These are phyloP conservation scores for Nakataea oryzae DNA, from an alignment of 2,329 filamentous ascomycete species.

Conservation along the genomic window DNA sequence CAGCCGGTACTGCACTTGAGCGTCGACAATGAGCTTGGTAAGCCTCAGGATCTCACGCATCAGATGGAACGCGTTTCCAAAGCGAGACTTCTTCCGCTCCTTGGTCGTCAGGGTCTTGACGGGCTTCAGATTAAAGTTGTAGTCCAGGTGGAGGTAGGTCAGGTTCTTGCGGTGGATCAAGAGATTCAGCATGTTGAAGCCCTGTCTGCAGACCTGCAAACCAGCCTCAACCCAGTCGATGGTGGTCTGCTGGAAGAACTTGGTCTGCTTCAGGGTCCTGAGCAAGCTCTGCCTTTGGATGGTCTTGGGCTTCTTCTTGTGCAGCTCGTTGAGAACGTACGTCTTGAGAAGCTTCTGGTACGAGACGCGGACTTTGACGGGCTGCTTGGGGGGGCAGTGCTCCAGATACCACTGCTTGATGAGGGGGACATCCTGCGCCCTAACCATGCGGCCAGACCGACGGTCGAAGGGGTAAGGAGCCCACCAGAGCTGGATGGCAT, in stretches of 20 bases:
- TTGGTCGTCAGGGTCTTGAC: slow-evolving; percentile 98
- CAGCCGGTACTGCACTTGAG: slow-evolving; percentile 92
- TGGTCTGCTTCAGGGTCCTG: slow-evolving; percentile 84
- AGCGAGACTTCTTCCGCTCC: slow-evolving; percentile 97
- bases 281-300: slow-evolving; percentile 91
- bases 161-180: slow-evolving; percentile 97
- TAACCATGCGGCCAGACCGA: slow-evolving; percentile 88
- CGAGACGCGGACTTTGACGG: slow-evolving; percentile 93
- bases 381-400: slow-evolving; percentile 77
- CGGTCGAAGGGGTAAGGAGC: slow-evolving; percentile 93
- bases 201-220: slow-evolving; percentile 93
- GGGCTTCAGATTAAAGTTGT: slow-evolving; percentile 98
- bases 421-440: slow-evolving; percentile 90
- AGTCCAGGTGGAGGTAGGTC: slow-evolving; percentile 95
- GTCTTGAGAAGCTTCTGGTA: slow-evolving; percentile 97
- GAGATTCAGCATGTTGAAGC: slow-evolving; percentile 98
- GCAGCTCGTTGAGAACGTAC: slow-evolving; percentile 90
- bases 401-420: slow-evolving; percentile 99
- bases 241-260: slow-evolving; percentile 98
- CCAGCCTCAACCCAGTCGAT: slow-evolving; percentile 99
- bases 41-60: slow-evolving; percentile 96
- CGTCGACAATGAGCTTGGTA: slow-evolving; percentile 96
- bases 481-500: slow-evolving; percentile 95
- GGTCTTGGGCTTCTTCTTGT: slow-evolving; percentile 91
- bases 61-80: slow-evolving; percentile 96